phyloP scores from a whole-genome alignment of 306 rosid species.

The Glycine latifolia region DNA sequence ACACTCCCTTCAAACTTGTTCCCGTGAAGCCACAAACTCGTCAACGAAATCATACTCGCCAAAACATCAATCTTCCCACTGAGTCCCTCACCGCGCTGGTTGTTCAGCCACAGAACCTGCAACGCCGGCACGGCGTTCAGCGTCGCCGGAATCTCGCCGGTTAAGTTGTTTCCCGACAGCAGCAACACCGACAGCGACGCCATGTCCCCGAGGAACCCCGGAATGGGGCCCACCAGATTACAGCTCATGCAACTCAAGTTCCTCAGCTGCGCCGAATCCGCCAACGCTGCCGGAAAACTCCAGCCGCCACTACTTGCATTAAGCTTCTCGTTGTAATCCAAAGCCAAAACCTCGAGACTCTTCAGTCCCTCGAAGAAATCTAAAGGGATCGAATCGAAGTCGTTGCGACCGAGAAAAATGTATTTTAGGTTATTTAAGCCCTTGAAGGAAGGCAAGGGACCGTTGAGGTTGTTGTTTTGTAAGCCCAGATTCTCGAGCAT shows the following conservation, averaged over 20 bases:
- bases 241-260: conserved; percentile 68
- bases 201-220: conserved; percentile 64
- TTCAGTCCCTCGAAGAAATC: conserved; percentile 71
- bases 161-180: conserved; percentile 61
- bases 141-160: conserved; percentile 64
- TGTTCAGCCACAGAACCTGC: conserved; percentile 68
- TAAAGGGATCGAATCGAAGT: conserved; percentile 66
- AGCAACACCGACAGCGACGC: conserved; percentile 60
- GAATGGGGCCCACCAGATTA: conserved; percentile 70
- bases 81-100: conserved; percentile 64
- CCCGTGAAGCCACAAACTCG: conserved; percentile 80
- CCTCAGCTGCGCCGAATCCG: conserved; percentile 54
- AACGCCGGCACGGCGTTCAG: conserved; percentile 39
- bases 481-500: conserved; percentile 72
- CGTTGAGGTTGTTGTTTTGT: conserved; percentile 66
- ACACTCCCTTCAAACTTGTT: conserved; percentile 67
- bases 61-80: conserved; percentile 66
- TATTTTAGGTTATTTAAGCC: conserved; percentile 55
- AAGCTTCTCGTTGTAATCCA: conserved; percentile 59
- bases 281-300: conserved; percentile 57
- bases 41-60: conserved; percentile 64
- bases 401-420: conserved; percentile 62
- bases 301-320: conserved; percentile 66
- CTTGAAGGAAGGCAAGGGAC: conserved; percentile 65
- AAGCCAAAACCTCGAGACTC: conserved; percentile 65